phyloP scores from a whole-genome alignment of 2,329 filamentous ascomycete species.

The Botrytis cinerea region DNA sequence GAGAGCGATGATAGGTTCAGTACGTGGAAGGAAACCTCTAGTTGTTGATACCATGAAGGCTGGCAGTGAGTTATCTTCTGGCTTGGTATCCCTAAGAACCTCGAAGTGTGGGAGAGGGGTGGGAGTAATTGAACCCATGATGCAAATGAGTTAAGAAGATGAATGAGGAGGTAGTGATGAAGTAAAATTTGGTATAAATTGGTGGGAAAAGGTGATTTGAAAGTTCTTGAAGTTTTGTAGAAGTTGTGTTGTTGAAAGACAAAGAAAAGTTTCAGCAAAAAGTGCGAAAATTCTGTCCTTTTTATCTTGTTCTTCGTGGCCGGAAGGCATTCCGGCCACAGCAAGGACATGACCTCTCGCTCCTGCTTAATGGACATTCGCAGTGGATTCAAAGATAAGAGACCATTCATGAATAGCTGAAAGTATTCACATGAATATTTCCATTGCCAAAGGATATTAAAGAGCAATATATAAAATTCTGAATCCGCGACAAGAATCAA shows the following conservation, averaged over 20 bases:
- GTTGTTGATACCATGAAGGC: conserved; percentile 79
- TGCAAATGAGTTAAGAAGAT: conserved; percentile 25
- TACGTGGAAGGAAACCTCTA: conserved; percentile 72
- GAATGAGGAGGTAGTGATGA: conserved; percentile 8
- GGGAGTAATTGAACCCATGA: conserved; percentile 40
- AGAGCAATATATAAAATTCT: background rate
- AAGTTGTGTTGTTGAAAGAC: conserved; percentile 22
- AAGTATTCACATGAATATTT: background rate
- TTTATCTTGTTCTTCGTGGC: conserved; percentile 36
- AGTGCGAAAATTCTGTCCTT: conserved; percentile 32
- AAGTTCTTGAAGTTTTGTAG: background rate
- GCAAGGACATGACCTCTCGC: conserved; percentile 27
- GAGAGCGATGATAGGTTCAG: conserved; percentile 62
- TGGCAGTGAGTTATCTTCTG: conserved; percentile 63
- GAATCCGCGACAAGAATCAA: background rate
- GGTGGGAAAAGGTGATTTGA: conserved; percentile 19
- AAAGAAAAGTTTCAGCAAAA: conserved; percentile 28
- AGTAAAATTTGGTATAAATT: conserved; percentile 15
- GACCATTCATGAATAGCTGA: conserved; percentile 24
- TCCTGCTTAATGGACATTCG: conserved; percentile 24
- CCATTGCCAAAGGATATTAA: background rate
- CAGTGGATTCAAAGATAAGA: conserved; percentile 33
- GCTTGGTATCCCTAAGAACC: conserved; percentile 63
- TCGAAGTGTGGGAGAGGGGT: conserved; percentile 49
- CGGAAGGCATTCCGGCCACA: conserved; percentile 40